phyloP scores from a whole-genome alignment of 257 asterid species.

The Paulownia fortunei region DNA sequence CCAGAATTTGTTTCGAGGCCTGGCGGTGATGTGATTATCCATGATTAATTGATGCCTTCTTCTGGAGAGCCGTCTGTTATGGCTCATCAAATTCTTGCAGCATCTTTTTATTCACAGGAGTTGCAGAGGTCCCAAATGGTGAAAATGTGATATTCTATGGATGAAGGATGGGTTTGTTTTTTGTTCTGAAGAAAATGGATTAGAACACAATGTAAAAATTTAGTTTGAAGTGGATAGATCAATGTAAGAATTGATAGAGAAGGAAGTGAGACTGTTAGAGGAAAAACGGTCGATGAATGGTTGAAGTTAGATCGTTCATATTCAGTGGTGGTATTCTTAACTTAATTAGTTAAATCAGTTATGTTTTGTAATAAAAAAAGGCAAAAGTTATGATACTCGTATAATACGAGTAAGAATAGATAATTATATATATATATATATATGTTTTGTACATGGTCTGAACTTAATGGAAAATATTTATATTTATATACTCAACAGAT shows the following conservation, averaged over 20 bases:
- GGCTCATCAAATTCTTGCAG: conserved; percentile 38
- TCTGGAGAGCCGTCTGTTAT: conserved; percentile 22
- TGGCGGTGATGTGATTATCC: conserved; percentile 44
- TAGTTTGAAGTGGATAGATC: not conserved
- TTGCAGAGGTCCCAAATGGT: not conserved
- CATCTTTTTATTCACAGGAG: not conserved
- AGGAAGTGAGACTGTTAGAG: conserved; percentile 19
- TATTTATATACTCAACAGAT: too few relatives aligned
- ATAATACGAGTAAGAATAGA: too few relatives aligned
- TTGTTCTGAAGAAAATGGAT: not conserved
- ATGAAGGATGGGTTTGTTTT: not conserved
- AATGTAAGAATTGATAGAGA: not conserved
- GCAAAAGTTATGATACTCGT: too few relatives aligned
- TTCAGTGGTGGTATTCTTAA: conserved; percentile 19
- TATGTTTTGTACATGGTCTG: too few relatives aligned
- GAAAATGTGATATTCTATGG: not conserved
- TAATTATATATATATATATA: too few relatives aligned
- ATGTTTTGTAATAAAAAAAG: not conserved
- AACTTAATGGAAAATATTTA: too few relatives aligned
- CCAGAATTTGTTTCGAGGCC: conserved; percentile 63
- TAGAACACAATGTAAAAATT: not conserved
- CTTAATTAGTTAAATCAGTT: not conserved
- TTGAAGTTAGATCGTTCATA: conserved; percentile 14
- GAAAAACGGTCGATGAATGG: conserved; percentile 33
- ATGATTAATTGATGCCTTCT: conserved; percentile 33